These are phyloP conservation scores for Zygoascus biomembranicola DNA, from an alignment of 805 yeast species.

Conservation along the genomic window DNA sequence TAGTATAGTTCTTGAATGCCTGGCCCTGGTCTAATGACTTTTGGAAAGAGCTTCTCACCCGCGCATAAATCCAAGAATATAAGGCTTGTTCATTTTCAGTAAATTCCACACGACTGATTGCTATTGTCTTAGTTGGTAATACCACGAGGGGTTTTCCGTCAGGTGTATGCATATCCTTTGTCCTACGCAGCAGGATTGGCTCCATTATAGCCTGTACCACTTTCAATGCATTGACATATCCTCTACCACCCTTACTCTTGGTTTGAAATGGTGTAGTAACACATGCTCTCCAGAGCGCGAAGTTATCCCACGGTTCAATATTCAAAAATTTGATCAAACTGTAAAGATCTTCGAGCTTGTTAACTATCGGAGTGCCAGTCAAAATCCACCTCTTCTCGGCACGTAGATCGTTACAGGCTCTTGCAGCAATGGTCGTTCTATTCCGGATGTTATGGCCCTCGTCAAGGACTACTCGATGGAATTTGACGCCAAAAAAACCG, in stretches of 20 bases:
- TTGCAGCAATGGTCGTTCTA: conserved; percentile 67
- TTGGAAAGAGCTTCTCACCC: conserved; percentile 44
- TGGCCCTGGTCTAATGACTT: conserved; percentile 42
- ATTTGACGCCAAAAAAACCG: conserved; percentile 66
- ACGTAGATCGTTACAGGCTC: conserved; percentile 59
- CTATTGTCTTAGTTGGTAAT: conserved; percentile 68
- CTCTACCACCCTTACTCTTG: conserved; percentile 27
- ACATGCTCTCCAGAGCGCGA: conserved; percentile 80
- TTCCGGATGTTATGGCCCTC: conserved; percentile 90
- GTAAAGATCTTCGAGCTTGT: conserved; percentile 77
- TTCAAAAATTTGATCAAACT: conserved; percentile 66
- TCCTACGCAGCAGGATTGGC: conserved; percentile 75
- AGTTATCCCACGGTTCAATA: conserved; percentile 85
- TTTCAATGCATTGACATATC: conserved; percentile 63
- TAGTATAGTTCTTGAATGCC: conserved; percentile 62
- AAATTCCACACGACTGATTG: conserved; percentile 58
- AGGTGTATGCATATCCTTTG: conserved; percentile 70
- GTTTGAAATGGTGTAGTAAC: conserved; percentile 77
- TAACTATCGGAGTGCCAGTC: conserved; percentile 91
- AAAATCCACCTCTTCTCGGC: conserved; percentile 72
- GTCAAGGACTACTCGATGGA: conserved; percentile 70
- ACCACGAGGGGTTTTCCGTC: conserved; percentile 69
- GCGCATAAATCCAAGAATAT: conserved; percentile 59
- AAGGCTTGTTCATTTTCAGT: conserved; percentile 56
- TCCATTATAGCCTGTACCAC: conserved; percentile 80